Conservation (phyloP, 2,329 filamentous ascomycete genomes). For the Diaporthe ampelina region DNA sequence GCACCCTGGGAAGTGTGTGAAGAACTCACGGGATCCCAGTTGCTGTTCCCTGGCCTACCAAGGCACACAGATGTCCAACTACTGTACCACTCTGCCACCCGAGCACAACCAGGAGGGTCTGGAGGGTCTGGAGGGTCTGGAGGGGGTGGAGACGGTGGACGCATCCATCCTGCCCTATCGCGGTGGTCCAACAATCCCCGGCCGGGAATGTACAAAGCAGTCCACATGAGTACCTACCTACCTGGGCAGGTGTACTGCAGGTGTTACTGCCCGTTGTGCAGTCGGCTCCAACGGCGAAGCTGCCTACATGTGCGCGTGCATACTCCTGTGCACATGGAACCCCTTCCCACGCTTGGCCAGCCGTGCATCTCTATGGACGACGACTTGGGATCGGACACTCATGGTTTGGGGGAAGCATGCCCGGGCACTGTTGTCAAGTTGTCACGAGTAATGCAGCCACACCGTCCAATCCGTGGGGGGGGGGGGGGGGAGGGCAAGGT, state of each 20-base stretch:
- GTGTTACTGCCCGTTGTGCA: too few relatives aligned
- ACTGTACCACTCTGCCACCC: too few relatives aligned
- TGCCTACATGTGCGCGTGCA: too few relatives aligned
- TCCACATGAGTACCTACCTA: background rate
- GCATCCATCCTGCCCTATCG: background rate
- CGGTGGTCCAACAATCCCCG: too few relatives aligned
- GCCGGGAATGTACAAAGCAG: background rate
- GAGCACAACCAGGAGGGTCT: too few relatives aligned
- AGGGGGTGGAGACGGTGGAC: background rate
- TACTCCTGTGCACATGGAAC: too few relatives aligned
- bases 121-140: too few relatives aligned
- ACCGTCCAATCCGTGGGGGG: conserved; percentile 11
- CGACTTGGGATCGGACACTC: conserved; percentile 14
- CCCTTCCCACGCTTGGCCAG: too few relatives aligned
- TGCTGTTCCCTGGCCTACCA: background rate
- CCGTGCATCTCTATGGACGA: background rate
- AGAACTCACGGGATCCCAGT: conserved; percentile 29
- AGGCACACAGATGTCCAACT: background rate
- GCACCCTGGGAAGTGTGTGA: background rate
- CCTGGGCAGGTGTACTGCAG: too few relatives aligned
- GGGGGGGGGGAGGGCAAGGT: background rate
- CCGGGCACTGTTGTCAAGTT: background rate
- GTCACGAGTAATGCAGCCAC: conserved; percentile 34
- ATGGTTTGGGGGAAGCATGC: background rate
- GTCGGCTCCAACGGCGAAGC: too few relatives aligned